Evolutionary conservation across 192 early-diverging fungal genomes (phyloP), one percentile per base, ranked within the genome.

Genomic region (Chytriomyces confervae): DNA sequence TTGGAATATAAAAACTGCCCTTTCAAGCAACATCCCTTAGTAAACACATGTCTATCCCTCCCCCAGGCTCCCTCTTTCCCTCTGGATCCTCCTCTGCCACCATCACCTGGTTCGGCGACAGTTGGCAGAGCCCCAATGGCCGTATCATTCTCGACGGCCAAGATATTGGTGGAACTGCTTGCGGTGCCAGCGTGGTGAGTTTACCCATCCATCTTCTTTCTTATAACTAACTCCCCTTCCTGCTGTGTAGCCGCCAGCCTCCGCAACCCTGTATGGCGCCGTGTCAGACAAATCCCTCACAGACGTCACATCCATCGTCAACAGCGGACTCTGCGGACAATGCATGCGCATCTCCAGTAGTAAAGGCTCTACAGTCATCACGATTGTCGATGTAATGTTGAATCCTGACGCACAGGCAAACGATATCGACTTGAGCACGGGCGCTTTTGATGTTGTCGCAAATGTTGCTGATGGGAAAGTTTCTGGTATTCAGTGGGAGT

Each of bases 331-430:
- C 11, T 68, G 66, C 45, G 44, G 47, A 29, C 29, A 47, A 47
- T 68, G 66, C 47, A 48, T 48, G 11, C 44, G 27, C 7, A 27
- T 47, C 29, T 47, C 11, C 3, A 13, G 11, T 5, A 13, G 66
- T 3, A 29, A 48, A 11, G 27, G 10, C 0, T 11, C 16, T 2
- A 10, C 27, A 10, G 5, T n/a, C 0, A 46, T 68, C 0, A 68
- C 66, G 13, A 29, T 68, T 48, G 44, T 29, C 13, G 66, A 68
- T 24, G 66, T 47, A 18, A 68, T 68, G 66, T 46, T 68, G 66
- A 11, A 29, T 13, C 13, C 9, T 2, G 27, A 48, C 16, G 50
- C 50, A 47, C 23, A 50, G n/a, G 1, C 69, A 18, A n/a, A 57
- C n/a, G 69, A 70, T 29, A 53, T 70, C 7, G 69, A 70, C 27